phyloP scores from a whole-genome alignment of 768 basidiomycete genomes.

The Pseudohyphozyma bogoriensis region DNA sequence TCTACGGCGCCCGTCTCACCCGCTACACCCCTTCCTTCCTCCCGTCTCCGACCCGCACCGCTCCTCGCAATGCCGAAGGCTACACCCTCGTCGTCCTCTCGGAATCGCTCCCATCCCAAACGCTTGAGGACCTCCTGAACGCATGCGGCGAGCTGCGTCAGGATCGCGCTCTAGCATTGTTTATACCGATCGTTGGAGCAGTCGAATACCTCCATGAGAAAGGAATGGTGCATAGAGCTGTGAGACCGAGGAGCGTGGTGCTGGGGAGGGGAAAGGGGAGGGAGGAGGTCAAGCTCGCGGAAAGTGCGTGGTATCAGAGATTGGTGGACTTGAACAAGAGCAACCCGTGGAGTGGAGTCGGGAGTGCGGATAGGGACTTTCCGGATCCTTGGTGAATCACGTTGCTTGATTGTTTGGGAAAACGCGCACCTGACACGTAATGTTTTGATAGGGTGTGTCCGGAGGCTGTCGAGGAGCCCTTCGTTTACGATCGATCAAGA shows the following conservation, averaged over 20 bases:
- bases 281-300: slow-evolving; percentile 3
- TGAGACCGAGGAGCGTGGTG: slow-evolving; percentile 5
- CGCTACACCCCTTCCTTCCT: slow-evolving; percentile 22
- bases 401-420: not conserved
- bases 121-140: slow-evolving; percentile 15
- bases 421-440: not conserved
- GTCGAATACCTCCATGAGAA: slow-evolving; percentile 17
- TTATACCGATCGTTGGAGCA: slow-evolving; percentile 14
- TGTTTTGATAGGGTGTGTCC: slow-evolving; percentile 19
- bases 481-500: slow-evolving; percentile 26
- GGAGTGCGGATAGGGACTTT: slow-evolving; percentile 10
- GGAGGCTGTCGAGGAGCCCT: slow-evolving; percentile 24
- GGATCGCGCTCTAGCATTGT: slow-evolving; percentile 20
- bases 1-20: slow-evolving; percentile 22
- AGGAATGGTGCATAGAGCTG: slow-evolving; percentile 20
- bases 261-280: slow-evolving; percentile 10
- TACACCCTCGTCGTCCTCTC: slow-evolving; percentile 23
- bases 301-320: slow-evolving; percentile 20
- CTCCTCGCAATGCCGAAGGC: slow-evolving; percentile 11
- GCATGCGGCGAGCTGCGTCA: slow-evolving; percentile 24
- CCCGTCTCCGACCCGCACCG: not conserved
- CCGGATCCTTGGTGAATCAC: slow-evolving; percentile 18
- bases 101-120: not conserved
- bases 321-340: slow-evolving; percentile 28
- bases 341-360: slow-evolving; percentile 16